phyloP scores from a whole-genome alignment of 2,329 filamentous ascomycete species.

The Aureobasidium sp. region DNA sequence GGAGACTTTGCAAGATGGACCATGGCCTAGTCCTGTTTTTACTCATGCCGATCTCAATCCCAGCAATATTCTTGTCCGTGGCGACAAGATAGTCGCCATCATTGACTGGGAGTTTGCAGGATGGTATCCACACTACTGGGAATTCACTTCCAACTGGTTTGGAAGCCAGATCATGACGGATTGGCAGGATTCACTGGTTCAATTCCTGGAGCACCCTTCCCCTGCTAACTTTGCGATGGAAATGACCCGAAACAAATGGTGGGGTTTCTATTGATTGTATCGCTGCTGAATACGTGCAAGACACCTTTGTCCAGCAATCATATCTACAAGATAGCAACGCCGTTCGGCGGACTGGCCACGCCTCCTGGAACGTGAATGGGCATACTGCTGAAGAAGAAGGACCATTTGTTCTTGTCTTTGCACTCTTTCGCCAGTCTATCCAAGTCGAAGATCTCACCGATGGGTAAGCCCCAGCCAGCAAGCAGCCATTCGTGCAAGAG shows the following conservation, averaged over 20 bases:
- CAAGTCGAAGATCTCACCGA: slow-evolving; percentile 32
- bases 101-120: slow-evolving; percentile 43
- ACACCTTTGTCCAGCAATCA: not conserved
- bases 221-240: slow-evolving; percentile 38
- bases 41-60: slow-evolving; percentile 47
- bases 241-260: slow-evolving; percentile 18
- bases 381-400: slow-evolving; percentile 23
- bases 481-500: slow-evolving; percentile 20
- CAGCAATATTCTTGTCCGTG: slow-evolving; percentile 39
- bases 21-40: slow-evolving; percentile 30
- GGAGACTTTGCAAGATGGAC: not conserved
- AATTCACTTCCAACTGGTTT: slow-evolving; percentile 36
- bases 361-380: slow-evolving; percentile 20
- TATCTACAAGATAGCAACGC: slow-evolving; percentile 17
- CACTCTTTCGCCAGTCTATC: slow-evolving; percentile 28
- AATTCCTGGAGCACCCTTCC: slow-evolving; percentile 30
- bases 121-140: slow-evolving; percentile 44
- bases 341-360: slow-evolving; percentile 20
- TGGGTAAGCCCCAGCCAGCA: slow-evolving; percentile 23
- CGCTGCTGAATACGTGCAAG: no score
- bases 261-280: not conserved
- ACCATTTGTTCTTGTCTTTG: slow-evolving; percentile 24
- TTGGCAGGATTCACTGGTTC: slow-evolving; percentile 29
- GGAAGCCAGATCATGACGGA: slow-evolving; percentile 36
- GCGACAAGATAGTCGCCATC: slow-evolving; percentile 40